A percentile compares a stretch with the other conserved stretches of the same genome.
These are phyloP conservation scores for Solanum hybrid DNA, from an alignment of 305 asterid species.

Conservation along the genomic window DNA sequence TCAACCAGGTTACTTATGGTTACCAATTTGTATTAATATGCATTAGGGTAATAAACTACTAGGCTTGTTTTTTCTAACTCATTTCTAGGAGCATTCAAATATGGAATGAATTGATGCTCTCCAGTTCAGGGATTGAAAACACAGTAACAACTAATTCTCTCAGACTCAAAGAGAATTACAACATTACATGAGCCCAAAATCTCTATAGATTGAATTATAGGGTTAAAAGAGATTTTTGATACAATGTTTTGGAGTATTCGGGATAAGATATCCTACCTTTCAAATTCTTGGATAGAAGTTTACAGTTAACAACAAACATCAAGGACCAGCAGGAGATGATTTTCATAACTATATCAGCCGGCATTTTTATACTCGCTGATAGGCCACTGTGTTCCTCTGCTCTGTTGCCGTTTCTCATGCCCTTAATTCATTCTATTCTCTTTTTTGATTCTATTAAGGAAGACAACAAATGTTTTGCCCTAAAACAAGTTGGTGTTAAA, in stretches of 20 bases:
- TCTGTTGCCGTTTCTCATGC: not conserved
- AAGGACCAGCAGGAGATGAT: not conserved
- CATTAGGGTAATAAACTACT: not conserved
- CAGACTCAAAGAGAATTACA: not conserved
- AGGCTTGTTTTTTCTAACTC: not conserved
- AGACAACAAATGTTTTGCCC: not conserved
- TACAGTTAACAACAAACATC: not conserved
- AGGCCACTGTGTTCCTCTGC: not conserved
- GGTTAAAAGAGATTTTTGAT: not conserved
- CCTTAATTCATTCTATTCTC: not conserved
- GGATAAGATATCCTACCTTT: not conserved
- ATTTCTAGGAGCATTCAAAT: not conserved
- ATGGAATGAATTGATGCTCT: not conserved
- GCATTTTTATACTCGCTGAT: not conserved
- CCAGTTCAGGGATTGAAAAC: not conserved
- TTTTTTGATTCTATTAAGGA: not conserved
- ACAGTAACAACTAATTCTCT: not conserved
- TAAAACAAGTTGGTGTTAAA: not conserved
- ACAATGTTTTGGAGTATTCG: not conserved
- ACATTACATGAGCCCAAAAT: not conserved
- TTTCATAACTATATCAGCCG: not conserved
- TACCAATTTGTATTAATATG: too few relatives aligned
- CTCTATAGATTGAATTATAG: not conserved
- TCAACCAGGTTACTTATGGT: not conserved
- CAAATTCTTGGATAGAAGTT: not conserved